Evolutionary conservation across 2,329 filamentous ascomycete species (phyloP).

Genomic region (Sarocladium brachiariae): DNA sequence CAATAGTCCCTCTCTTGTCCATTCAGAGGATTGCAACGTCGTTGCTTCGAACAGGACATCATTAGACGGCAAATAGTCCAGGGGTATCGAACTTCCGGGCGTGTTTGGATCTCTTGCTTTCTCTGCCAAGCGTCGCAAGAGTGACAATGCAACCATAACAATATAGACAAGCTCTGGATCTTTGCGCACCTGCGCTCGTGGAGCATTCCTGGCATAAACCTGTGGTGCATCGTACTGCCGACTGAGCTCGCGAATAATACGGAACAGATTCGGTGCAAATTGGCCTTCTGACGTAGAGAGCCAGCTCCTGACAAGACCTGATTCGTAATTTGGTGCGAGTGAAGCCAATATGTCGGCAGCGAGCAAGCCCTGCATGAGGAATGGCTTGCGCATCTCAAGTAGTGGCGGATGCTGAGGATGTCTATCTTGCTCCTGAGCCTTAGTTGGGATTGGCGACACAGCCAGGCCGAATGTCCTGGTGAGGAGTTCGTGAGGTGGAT

Average conservation of each 20-base stretch:
- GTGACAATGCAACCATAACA: slow-evolving; percentile 58
- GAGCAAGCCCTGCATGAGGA: slow-evolving; percentile 85
- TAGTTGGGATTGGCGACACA: slow-evolving; percentile 76
- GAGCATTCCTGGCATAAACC: slow-evolving; percentile 23
- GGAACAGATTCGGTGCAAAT: slow-evolving; percentile 68
- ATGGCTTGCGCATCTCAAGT: slow-evolving; percentile 77
- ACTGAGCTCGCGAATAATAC: slow-evolving; percentile 67
- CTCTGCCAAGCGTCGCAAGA: slow-evolving; percentile 62
- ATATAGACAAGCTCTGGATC: slow-evolving; percentile 55
- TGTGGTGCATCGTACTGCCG: slow-evolving; percentile 50
- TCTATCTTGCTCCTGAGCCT: slow-evolving; percentile 42
- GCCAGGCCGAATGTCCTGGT: slow-evolving; percentile 83
- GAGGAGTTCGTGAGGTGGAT: slow-evolving; percentile 68
- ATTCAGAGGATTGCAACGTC: slow-evolving; percentile 55
- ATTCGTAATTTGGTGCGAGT: slow-evolving; percentile 65
- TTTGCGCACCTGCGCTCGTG: slow-evolving; percentile 29
- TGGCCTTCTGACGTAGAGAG: slow-evolving; percentile 73
- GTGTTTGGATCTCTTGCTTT: slow-evolving; percentile 56
- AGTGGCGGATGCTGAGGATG: slow-evolving; percentile 56
- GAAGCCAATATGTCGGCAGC: slow-evolving; percentile 82
- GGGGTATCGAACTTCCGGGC: slow-evolving; percentile 44
- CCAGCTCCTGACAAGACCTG: slow-evolving; percentile 69
- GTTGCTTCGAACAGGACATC: slow-evolving; percentile 62
- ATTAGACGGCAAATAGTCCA: slow-evolving; percentile 56
- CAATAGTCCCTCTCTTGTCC: slow-evolving; percentile 58